phyloP scores from a whole-genome alignment of 2,329 filamentous ascomycete genomes.

The Talaromyces pinophilus region DNA sequence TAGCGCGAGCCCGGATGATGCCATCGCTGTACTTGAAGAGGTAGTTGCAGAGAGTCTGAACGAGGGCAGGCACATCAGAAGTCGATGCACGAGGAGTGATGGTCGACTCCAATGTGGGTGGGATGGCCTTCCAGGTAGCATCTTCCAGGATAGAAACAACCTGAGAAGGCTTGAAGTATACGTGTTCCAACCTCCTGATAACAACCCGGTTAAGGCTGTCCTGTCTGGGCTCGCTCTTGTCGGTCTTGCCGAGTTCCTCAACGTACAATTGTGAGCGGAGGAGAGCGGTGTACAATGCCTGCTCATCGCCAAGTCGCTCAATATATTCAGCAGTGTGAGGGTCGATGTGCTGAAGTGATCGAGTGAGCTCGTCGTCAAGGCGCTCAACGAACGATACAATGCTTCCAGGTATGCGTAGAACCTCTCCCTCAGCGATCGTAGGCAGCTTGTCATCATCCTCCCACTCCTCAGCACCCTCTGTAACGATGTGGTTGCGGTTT shows the following conservation, averaged over 20 bases:
- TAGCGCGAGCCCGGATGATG: slow-evolving; percentile 91
- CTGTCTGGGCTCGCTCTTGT: slow-evolving; percentile 71
- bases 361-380: slow-evolving; percentile 93
- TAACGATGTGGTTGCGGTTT: slow-evolving; percentile 77
- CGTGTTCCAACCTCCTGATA: slow-evolving; percentile 91
- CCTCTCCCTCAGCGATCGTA: slow-evolving; percentile 69
- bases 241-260: slow-evolving; percentile 72
- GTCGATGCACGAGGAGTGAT: slow-evolving; percentile 74
- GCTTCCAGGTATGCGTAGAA: slow-evolving; percentile 89
- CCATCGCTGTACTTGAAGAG: slow-evolving; percentile 93
- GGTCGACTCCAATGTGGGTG: slow-evolving; percentile 68
- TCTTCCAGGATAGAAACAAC: slow-evolving; percentile 93
- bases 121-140: slow-evolving; percentile 83
- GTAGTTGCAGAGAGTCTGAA: slow-evolving; percentile 89
- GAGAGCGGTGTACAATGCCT: slow-evolving; percentile 85
- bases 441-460: slow-evolving; percentile 97
- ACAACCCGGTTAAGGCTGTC: slow-evolving; percentile 89
- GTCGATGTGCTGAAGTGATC: slow-evolving; percentile 96
- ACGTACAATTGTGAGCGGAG: slow-evolving; percentile 86
- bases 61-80: slow-evolving; percentile 68
- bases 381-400: slow-evolving; percentile 92
- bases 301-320: slow-evolving; percentile 89
- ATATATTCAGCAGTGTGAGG: slow-evolving; percentile 99
- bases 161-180: slow-evolving; percentile 98
- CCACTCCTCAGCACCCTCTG: slow-evolving; percentile 95